A percentile compares a stretch with the other conserved stretches of the same genome.
Conservation (phyloP, 225 moss, liverwort and hornwort genomes). For the Lunularia cruciata region DNA sequence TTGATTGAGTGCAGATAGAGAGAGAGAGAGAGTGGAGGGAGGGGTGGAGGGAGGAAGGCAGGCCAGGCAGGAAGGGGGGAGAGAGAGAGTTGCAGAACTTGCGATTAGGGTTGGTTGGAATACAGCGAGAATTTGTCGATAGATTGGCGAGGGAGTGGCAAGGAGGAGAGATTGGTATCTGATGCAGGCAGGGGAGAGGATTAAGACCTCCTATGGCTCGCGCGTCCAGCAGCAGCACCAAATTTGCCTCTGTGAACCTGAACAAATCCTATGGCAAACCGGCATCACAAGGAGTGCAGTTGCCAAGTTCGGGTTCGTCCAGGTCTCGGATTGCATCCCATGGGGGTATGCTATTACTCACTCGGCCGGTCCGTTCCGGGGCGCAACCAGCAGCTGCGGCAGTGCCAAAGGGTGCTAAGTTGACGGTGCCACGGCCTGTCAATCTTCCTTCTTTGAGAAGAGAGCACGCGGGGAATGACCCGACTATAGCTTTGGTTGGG, state of each 20-base stretch:
- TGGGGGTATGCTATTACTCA: slow-evolving; percentile 87
- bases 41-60: background rate
- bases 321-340: slow-evolving; percentile 53
- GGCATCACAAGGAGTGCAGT: slow-evolving; percentile 45
- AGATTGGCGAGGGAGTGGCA: slow-evolving; percentile 5
- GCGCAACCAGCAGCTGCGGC: slow-evolving; percentile 39
- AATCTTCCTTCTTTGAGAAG: slow-evolving; percentile 93
- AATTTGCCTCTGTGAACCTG: slow-evolving; percentile 99
- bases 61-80: background rate
- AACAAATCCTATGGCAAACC: slow-evolving; percentile 99
- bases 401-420: slow-evolving; percentile 80
- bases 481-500: slow-evolving; percentile 89
- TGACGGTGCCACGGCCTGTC: slow-evolving; percentile 90
- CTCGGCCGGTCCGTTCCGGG: slow-evolving; percentile 50
- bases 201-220: slow-evolving; percentile 99
- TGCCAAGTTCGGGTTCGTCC: slow-evolving; percentile 45
- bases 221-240: slow-evolving; percentile 99
- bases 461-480: slow-evolving; percentile 98
- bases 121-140: slow-evolving; percentile 13
- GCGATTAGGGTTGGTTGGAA: slow-evolving; percentile 38
- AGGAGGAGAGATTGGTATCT: slow-evolving; percentile 48
- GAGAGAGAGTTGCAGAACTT: background rate
- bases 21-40: background rate
- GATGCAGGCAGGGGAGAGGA: slow-evolving; percentile 81
- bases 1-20: slow-evolving; percentile 1